Evolutionary conservation across 2,329 filamentous ascomycete species (phyloP).

Genomic region (Sporothrix dimorphospora): DNA sequence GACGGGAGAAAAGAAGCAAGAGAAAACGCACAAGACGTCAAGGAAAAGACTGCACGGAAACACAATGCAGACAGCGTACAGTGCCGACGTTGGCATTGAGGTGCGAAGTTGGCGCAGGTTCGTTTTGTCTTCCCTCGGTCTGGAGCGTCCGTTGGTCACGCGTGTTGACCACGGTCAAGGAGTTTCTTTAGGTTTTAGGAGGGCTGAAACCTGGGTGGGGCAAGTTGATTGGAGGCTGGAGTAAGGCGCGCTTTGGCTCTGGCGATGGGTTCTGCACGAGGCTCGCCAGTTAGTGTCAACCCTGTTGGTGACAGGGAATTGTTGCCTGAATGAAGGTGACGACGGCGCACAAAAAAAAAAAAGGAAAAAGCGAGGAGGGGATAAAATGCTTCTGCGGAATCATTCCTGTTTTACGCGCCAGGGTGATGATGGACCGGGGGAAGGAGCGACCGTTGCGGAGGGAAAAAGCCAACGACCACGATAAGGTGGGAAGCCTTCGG

Average conservation of each 20-base stretch:
- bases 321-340: not conserved
- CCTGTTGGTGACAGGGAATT: not conserved
- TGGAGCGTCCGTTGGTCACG: not conserved
- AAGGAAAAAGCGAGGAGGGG: too few species aligned
- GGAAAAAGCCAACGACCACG: constrained; percentile 10
- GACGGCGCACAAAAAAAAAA: too few species aligned
- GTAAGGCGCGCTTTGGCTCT: not conserved
- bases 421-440: not conserved
- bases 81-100: not conserved
- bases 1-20: not conserved
- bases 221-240: not conserved
- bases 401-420: too few species aligned
- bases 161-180: not conserved
- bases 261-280: not conserved
- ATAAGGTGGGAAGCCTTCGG: not conserved
- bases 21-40: not conserved
- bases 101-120: not conserved
- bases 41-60: not conserved
- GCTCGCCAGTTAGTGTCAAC: not conserved
- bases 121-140: not conserved
- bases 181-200: not conserved
- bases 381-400: too few species aligned
- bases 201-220: not conserved
- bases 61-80: not conserved
- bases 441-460: not conserved